A percentile compares a stretch with the other conserved stretches of the same genome.
Conservation (phyloP, 768 basidiomycete species). For the Amanita pallidorosea region DNA sequence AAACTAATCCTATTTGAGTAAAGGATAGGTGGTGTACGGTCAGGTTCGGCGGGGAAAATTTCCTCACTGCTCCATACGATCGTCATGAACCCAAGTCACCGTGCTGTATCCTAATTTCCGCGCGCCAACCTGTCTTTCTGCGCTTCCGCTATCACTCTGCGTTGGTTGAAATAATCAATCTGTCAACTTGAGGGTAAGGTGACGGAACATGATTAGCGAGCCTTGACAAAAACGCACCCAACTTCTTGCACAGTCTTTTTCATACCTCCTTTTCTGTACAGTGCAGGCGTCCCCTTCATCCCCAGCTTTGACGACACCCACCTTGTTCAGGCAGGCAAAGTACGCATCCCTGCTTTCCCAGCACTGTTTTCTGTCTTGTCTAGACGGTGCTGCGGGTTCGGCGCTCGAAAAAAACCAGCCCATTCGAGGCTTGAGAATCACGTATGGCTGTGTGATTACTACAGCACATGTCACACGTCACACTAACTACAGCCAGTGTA, state of each 20-base stretch:
- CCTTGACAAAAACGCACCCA: slow-evolving; percentile 50
- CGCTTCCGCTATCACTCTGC: slow-evolving; percentile 70
- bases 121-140: slow-evolving; percentile 62
- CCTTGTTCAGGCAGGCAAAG: slow-evolving; percentile 72
- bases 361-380: slow-evolving; percentile 69
- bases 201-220: not conserved
- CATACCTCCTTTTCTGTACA: slow-evolving; percentile 47
- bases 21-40: not conserved
- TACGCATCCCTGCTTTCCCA: slow-evolving; percentile 83
- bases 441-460: too few species aligned
- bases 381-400: slow-evolving; percentile 25
- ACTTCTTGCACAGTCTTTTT: slow-evolving; percentile 72
- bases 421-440: slow-evolving; percentile 15
- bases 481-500: too few species aligned
- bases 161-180: slow-evolving; percentile 94
- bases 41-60: not conserved
- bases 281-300: slow-evolving; percentile 55
- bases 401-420: slow-evolving; percentile 29
- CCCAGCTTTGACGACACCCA: slow-evolving; percentile 61
- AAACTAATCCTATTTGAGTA: not conserved
- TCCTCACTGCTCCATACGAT: not conserved
- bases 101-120: slow-evolving; percentile 24
- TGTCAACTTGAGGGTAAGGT: slow-evolving; percentile 17
- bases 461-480: too few species aligned
- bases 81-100: slow-evolving; percentile 11